phyloP scores from a whole-genome alignment of 495 filamentous ascomycete species.

The Aspergillus hancockii region DNA sequence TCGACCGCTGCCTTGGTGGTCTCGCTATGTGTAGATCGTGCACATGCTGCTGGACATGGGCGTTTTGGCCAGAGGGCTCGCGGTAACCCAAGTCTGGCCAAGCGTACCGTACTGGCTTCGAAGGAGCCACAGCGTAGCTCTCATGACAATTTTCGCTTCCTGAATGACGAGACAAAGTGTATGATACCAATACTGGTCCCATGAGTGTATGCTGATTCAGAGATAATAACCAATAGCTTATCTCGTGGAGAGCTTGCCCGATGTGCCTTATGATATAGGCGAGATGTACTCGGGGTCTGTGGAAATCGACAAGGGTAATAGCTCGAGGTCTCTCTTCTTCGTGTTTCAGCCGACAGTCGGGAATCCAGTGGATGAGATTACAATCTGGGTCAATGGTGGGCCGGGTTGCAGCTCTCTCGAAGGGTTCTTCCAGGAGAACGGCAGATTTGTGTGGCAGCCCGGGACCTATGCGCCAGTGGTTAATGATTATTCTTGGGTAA shows the following conservation, averaged over 20 bases:
- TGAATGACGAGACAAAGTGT: slow-evolving; percentile 39
- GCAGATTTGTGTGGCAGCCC: slow-evolving; percentile 61
- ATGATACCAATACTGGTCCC: slow-evolving; percentile 6
- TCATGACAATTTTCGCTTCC: slow-evolving; percentile 37
- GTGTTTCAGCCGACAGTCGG: slow-evolving; percentile 52
- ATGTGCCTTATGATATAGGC: slow-evolving; percentile 72
- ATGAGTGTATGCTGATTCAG: neutral
- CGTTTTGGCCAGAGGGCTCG: slow-evolving; percentile 62
- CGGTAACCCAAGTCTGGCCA: slow-evolving; percentile 79
- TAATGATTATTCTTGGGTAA: slow-evolving; percentile 68
- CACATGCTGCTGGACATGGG: slow-evolving; percentile 30
- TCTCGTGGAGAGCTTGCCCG: slow-evolving; percentile 67
- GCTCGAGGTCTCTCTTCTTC: slow-evolving; percentile 52
- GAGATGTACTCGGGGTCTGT: slow-evolving; percentile 76
- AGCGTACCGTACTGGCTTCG: slow-evolving; percentile 65
- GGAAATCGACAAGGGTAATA: slow-evolving; percentile 61
- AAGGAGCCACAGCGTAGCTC: slow-evolving; percentile 17
- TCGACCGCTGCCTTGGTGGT: slow-evolving; percentile 29
- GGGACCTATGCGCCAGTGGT: slow-evolving; percentile 58
- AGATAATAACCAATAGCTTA: slow-evolving; percentile 44
- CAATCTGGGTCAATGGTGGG: slow-evolving; percentile 75
- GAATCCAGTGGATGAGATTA: slow-evolving; percentile 61
- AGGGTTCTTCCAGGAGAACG: slow-evolving; percentile 68
- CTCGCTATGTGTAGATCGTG: slow-evolving; percentile 30
- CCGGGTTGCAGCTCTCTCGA: slow-evolving; percentile 68